Conservation (phyloP, 805 yeast genomes). For the Metschnikowia koreensis region DNA sequence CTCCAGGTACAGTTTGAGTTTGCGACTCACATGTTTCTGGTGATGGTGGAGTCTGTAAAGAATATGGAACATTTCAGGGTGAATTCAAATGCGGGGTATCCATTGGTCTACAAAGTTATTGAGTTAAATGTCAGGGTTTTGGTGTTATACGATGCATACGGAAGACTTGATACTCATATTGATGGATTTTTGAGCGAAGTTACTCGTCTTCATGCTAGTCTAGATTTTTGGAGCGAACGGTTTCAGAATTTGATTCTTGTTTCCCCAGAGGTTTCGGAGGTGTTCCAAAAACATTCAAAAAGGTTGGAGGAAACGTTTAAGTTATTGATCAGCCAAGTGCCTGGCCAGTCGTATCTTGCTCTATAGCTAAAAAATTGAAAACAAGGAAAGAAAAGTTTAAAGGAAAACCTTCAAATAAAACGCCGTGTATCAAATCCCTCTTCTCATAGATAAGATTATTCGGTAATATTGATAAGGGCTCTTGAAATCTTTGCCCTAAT, state of each 20-base stretch:
- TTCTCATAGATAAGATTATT: too few species aligned
- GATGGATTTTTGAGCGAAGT: neutral
- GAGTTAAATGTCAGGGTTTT: conserved; percentile 2
- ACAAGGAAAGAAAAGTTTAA: too few species aligned
- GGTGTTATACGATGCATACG: neutral
- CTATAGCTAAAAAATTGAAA: too few species aligned
- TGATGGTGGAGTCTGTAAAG: neutral
- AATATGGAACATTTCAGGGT: neutral
- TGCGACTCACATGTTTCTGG: neutral
- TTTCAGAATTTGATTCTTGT: neutral
- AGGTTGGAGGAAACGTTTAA: neutral
- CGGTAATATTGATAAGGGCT: too few species aligned
- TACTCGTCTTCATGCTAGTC: neutral
- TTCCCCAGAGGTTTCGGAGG: neutral
- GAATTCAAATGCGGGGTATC: neutral
- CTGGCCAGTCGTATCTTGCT: neutral
- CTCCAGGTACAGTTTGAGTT: neutral
- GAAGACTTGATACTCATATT: conserved; percentile 1
- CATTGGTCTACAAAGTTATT: neutral
- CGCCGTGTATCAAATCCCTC: too few species aligned
- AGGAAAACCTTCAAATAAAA: too few species aligned
- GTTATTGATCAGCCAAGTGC: neutral
- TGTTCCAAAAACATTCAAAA: neutral
- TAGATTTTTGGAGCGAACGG: conserved; percentile 1
- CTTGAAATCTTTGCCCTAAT: too few species aligned